Evolutionary conservation across 2,329 filamentous ascomycete genomes (phyloP).

Genomic region (Microsporum audouinii): DNA sequence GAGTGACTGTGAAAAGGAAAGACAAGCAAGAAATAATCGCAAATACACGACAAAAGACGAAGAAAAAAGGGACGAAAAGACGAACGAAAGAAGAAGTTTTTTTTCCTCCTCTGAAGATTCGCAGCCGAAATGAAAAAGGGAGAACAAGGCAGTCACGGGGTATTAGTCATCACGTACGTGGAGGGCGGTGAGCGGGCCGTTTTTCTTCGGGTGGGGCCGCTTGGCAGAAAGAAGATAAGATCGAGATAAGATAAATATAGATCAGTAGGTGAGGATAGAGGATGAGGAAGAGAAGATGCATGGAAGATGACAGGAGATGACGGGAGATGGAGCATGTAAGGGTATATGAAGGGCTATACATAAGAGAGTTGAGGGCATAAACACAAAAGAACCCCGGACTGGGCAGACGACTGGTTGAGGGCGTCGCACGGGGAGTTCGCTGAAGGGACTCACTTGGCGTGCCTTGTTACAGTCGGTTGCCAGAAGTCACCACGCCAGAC

Average conservation of each 20-base stretch:
- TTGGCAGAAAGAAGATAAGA: conserved; percentile 1
- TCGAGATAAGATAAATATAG: background rate
- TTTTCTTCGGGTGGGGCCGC: background rate
- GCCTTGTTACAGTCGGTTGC: background rate
- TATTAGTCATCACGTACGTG: conserved; percentile 1
- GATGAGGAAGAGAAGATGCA: background rate
- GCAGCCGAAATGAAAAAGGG: background rate
- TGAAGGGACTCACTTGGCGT: background rate
- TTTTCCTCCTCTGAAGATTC: background rate
- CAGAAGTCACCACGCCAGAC: background rate
- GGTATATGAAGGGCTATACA: background rate
- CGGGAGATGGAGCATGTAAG: background rate
- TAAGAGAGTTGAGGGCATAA: background rate
- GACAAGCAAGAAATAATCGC: background rate
- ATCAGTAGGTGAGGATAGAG: background rate
- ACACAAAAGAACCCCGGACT: background rate
- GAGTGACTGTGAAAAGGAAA: conserved; percentile 2
- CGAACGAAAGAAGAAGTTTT: background rate
- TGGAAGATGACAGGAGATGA: background rate
- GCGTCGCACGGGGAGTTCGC: background rate
- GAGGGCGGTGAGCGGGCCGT: conserved; percentile 3
- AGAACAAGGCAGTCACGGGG: conserved; percentile 1
- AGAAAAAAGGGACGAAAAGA: background rate
- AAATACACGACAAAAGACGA: background rate
- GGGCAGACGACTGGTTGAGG: background rate